Conservation (phyloP, 2,329 filamentous ascomycete species). For the Colletotrichum spinosum region DNA sequence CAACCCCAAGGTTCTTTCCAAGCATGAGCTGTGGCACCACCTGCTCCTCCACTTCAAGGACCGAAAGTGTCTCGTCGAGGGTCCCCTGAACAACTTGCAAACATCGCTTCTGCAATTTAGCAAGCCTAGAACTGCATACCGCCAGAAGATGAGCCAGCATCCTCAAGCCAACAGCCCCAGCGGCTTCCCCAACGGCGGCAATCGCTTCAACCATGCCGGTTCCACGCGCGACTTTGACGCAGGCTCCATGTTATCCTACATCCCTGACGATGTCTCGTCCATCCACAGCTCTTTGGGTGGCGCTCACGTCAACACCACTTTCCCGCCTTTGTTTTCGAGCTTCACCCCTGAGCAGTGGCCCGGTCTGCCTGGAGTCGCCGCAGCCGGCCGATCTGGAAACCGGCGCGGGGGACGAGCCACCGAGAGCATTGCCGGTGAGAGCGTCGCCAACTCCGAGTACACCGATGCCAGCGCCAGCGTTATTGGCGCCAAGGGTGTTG, state of each 20-base stretch:
- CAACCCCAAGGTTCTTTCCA: slow-evolving; percentile 96
- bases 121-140: slow-evolving; percentile 91
- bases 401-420: slow-evolving; percentile 76
- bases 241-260: slow-evolving; percentile 92
- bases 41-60: slow-evolving; percentile 97
- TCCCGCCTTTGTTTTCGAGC: slow-evolving; percentile 94
- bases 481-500: slow-evolving; percentile 78
- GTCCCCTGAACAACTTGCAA: slow-evolving; percentile 94
- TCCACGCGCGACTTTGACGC: slow-evolving; percentile 73
- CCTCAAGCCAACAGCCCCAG: slow-evolving; percentile 71
- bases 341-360: slow-evolving; percentile 93
- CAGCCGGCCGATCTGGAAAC: slow-evolving; percentile 70
- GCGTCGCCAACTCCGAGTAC: slow-evolving; percentile 89
- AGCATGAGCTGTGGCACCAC: slow-evolving; percentile 98
- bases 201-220: slow-evolving; percentile 42
- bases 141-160: slow-evolving; percentile 82
- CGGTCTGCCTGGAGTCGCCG: slow-evolving; percentile 74
- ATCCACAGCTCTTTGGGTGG: slow-evolving; percentile 94
- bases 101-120: slow-evolving; percentile 95
- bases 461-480: slow-evolving; percentile 86
- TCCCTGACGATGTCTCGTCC: slow-evolving; percentile 96
- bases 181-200: slow-evolving; percentile 45
- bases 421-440: slow-evolving; percentile 90
- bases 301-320: slow-evolving; percentile 82
- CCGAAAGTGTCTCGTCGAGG: slow-evolving; percentile 93